A percentile compares a stretch with the other conserved stretches of the same genome.
Conservation (phyloP, 176 grass and related monocot genomes). For the Eleusine coracana region DNA sequence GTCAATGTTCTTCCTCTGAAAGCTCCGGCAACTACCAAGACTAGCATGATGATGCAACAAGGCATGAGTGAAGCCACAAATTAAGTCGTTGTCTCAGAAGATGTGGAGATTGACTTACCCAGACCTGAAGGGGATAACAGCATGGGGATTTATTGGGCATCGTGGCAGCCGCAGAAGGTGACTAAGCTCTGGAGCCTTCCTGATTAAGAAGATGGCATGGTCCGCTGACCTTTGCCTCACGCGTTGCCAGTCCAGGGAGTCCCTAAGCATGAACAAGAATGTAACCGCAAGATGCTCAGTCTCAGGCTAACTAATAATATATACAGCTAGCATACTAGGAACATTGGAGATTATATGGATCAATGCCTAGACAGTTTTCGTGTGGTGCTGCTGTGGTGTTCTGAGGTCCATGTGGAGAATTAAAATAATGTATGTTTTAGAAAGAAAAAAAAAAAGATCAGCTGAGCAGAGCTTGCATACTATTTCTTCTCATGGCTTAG, state of each 20-base stretch:
- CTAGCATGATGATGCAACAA: neutral
- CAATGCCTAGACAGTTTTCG: too few relatives aligned
- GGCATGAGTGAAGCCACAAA: neutral
- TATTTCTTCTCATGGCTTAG: too few relatives aligned
- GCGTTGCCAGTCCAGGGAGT: neutral
- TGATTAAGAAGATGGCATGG: conserved; percentile 10
- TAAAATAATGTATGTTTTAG: too few relatives aligned
- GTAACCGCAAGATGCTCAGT: neutral
- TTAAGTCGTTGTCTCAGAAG: neutral
- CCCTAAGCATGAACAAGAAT: conserved; percentile 5
- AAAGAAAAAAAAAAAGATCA: too few relatives aligned
- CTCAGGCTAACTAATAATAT: too few relatives aligned
- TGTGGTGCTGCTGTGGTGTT: too few relatives aligned
- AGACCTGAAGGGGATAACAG: neutral
- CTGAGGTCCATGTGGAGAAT: too few relatives aligned
- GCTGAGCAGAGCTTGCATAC: too few relatives aligned
- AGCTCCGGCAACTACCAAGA: neutral
- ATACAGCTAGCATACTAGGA: too few relatives aligned
- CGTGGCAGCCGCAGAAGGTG: neutral
- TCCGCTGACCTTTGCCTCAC: neutral
- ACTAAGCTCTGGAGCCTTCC: neutral
- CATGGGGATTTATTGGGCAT: neutral
- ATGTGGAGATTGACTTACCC: conserved; percentile 4
- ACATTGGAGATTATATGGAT: too few relatives aligned
- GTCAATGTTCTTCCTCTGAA: conserved; percentile 13